Conservation (phyloP, 306 rosid species). For the Alnus glutinosa region DNA sequence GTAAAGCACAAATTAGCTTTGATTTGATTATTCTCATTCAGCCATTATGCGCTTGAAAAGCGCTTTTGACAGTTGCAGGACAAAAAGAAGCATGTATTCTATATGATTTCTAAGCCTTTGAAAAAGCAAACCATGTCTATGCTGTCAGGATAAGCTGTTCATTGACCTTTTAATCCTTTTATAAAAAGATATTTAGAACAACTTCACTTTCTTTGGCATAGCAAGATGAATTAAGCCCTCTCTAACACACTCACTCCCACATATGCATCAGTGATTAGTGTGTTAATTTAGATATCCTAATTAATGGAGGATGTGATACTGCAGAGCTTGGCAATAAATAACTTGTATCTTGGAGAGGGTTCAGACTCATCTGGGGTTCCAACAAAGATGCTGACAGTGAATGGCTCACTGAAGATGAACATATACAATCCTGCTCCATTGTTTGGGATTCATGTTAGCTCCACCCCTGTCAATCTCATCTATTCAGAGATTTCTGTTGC, state of each 20-base stretch:
- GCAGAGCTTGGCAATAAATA: conserved; percentile 76
- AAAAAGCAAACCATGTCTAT: background rate
- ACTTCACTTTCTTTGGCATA: background rate
- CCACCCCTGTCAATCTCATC: conserved; percentile 62
- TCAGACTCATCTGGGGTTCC: conserved; percentile 78
- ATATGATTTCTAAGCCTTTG: background rate
- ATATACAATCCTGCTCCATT: conserved; percentile 85
- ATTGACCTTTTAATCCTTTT: background rate
- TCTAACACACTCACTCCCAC: background rate
- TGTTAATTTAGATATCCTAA: background rate
- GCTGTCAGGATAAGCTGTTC: background rate
- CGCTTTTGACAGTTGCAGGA: background rate
- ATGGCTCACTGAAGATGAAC: conserved; percentile 62
- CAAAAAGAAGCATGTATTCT: background rate
- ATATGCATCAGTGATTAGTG: background rate
- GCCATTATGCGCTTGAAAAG: background rate
- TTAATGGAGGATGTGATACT: conserved; percentile 22
- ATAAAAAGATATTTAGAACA: background rate
- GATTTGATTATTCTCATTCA: background rate
- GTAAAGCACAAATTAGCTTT: background rate
- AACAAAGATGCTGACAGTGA: conserved; percentile 80
- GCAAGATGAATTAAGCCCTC: too few relatives aligned
- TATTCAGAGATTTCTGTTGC: conserved; percentile 77
- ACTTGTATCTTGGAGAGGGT: conserved; percentile 76
- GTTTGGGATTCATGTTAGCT: conserved; percentile 89